Conservation (phyloP, 495 filamentous ascomycete species). For the Neurospora discreta region DNA sequence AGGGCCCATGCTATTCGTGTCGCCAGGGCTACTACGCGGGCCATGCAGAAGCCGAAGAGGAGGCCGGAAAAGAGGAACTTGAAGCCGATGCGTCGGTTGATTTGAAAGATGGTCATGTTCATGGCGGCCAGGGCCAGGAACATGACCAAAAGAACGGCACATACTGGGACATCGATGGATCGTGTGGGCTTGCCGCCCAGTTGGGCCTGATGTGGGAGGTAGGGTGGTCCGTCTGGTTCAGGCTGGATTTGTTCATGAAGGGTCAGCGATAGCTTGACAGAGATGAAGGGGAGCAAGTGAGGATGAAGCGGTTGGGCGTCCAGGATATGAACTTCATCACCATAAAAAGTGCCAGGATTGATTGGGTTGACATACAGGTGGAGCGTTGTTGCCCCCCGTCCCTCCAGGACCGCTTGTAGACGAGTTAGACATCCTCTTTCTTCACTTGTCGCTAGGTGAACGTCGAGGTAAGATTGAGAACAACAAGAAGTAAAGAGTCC, state of each 20-base stretch:
- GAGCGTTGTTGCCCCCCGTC: neutral
- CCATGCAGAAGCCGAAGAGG: conserved; percentile 70
- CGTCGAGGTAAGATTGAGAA: neutral
- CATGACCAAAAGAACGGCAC: conserved; percentile 50
- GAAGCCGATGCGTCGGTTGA: conserved; percentile 46
- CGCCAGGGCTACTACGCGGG: conserved; percentile 50
- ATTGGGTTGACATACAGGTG: neutral
- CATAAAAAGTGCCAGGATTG: neutral
- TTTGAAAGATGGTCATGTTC: conserved; percentile 56
- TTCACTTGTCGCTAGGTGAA: neutral
- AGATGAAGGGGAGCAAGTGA: neutral
- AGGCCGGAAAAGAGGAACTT: conserved; percentile 62
- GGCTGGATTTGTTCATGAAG: neutral
- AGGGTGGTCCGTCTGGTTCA: conserved; percentile 19
- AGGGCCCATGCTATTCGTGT: conserved; percentile 53
- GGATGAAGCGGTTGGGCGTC: neutral
- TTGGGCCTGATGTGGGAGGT: conserved; percentile 28
- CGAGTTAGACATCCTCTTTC: neutral
- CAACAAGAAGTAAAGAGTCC: neutral
- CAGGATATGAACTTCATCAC: neutral
- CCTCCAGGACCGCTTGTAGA: neutral
- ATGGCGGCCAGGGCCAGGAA: conserved; percentile 47
- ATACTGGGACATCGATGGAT: conserved; percentile 52
- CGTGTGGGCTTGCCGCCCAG: conserved; percentile 49
- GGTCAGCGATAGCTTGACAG: neutral